A percentile compares a stretch with the other conserved stretches of the same genome.
Conservation (phyloP, 306 rosid species). For the Pueraria montana region DNA sequence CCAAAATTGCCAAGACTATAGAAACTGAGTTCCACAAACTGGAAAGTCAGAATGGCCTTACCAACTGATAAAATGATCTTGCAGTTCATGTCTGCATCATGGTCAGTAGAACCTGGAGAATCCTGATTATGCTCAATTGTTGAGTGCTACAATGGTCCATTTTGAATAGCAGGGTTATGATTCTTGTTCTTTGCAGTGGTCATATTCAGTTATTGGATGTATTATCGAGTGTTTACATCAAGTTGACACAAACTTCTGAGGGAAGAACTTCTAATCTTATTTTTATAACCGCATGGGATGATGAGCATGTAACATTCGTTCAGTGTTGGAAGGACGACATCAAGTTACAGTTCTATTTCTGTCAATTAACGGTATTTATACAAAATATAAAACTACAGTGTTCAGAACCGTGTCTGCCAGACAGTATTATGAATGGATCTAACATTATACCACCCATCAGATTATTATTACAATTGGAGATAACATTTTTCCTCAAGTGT, state of each 20-base stretch:
- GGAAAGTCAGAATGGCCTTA: constrained; percentile 7
- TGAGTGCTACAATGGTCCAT: background rate
- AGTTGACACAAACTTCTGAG: background rate
- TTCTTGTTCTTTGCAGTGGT: background rate
- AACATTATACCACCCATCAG: background rate
- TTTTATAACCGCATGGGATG: background rate
- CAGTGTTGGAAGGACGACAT: background rate
- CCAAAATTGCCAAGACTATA: constrained; percentile 55
- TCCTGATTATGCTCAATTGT: background rate
- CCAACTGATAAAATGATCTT: background rate
- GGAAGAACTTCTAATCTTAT: background rate
- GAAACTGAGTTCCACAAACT: constrained; percentile 56
- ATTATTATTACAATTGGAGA: background rate
- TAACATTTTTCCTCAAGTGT: background rate
- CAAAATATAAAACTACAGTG: background rate
- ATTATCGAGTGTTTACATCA: background rate
- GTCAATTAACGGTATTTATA: background rate
- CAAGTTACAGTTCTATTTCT: background rate
- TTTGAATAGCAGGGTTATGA: background rate
- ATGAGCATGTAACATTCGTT: background rate
- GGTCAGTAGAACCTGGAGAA: background rate
- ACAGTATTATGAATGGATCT: background rate
- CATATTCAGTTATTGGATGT: constrained; percentile 1
- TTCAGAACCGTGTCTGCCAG: constrained; percentile 4
- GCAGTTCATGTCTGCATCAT: constrained; percentile 10